These are phyloP conservation scores for Circinella umbellata DNA, from an alignment of 371 early-diverging fungal genomes.

Conservation along the genomic window DNA sequence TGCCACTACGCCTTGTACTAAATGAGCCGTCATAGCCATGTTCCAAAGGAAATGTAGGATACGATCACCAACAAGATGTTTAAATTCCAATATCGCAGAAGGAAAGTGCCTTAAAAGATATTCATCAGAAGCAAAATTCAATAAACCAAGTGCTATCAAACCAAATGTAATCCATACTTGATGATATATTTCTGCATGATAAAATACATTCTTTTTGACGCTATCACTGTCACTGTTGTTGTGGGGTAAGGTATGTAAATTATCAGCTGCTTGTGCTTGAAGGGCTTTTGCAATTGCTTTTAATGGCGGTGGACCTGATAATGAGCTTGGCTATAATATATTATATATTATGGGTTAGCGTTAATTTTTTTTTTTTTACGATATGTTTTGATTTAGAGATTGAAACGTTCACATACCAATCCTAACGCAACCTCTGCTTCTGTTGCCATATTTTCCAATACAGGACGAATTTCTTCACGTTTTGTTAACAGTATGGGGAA, in stretches of 20 bases:
- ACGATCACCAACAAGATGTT: neutral
- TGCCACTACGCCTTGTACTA: constrained; percentile 25
- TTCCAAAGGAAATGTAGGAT: constrained; percentile 7
- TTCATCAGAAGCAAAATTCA: constrained; percentile 24
- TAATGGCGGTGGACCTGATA: constrained; percentile 43
- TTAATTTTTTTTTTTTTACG: too few relatives aligned
- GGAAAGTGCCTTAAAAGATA: constrained; percentile 19
- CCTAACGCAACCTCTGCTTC: constrained; percentile 54
- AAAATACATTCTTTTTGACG: constrained; percentile 35
- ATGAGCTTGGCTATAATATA: constrained; percentile 39
- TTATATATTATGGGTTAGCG: too few relatives aligned
- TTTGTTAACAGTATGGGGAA: constrained; percentile 41
- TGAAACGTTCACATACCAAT: constrained; percentile 28
- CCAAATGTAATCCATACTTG: constrained; percentile 15
- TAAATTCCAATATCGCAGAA: constrained; percentile 3
- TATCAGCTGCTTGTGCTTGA: constrained; percentile 36
- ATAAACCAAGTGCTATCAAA: constrained; percentile 16
- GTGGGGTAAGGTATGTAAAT: constrained; percentile 26
- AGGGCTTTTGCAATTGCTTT: constrained; percentile 47
- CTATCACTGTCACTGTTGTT: constrained; percentile 13
- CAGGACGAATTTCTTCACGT: constrained; percentile 45
- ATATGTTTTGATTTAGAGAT: too few relatives aligned
- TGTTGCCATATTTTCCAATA: constrained; percentile 52
- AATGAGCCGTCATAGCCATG: constrained; percentile 22
- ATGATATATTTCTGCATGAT: constrained; percentile 13